Base-by-base conservation (phyloP, 2,329 filamentous ascomycete species). In the Colletotrichum navitas region DNA sequence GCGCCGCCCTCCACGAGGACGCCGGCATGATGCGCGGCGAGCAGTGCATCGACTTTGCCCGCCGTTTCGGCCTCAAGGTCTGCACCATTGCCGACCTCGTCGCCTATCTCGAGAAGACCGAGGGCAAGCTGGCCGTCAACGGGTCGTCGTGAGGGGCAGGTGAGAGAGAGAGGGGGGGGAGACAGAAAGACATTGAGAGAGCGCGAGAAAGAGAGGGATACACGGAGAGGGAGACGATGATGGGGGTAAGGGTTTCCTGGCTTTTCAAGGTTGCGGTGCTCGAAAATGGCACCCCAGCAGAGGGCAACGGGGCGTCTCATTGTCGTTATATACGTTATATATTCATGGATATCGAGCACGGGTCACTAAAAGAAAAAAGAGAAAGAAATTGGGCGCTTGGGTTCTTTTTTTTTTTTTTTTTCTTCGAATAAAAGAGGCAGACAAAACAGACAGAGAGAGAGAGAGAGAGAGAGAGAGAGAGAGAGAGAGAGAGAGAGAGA, bases 41-140 rank as follows among this genome's bases (percentile, higher is more conserved):
- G 84, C 93, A 90, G 47, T 98, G 95, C 83, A 85, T 99, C 78
- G 88, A 86, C 62, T 99, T 99, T 87, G 96, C 94, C 36, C 90
- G 90, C 82, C 91, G 88, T 82, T 98, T 93, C 91, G 94, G 94
- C 5, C 85, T 99, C 76, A 96, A 93, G 85, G 94, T 97, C 71
- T 97, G 95, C 83, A 98, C 96, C 39, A 98, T 99, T 83, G 94
- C 95, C 80, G 94, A 95, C 82, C 82, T 99, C 83, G 92, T 95
- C 36, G 86, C 85, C 68, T 93, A 97, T 80, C 84, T 97, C 70
- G 92, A 96, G 81, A 91, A 90, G 85, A 91, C 86, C 49, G 91
- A 95, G 83, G 91, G 91, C 47, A 89, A 88, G 80, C 78, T 87
- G 16, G 80, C 79, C 61, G 73, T 81, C 32, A 88, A 87, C 68